These are phyloP conservation scores for Luffa aegyptiaca DNA, from an alignment of 306 rosid genomes.

Conservation along the genomic window DNA sequence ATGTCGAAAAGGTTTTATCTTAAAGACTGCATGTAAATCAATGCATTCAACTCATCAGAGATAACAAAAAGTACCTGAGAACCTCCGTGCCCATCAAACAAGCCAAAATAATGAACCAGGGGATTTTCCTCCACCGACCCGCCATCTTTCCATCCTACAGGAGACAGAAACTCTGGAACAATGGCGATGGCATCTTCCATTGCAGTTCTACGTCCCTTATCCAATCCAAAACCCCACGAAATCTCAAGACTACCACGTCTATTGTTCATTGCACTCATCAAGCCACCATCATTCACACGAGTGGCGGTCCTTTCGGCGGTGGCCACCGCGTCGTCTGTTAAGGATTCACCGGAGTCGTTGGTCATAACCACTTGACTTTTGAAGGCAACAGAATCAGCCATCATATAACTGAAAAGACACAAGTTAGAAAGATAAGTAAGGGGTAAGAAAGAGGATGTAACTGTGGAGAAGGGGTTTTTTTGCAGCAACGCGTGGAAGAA, in stretches of 20 bases:
- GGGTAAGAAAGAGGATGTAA: neutral
- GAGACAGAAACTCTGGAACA: neutral
- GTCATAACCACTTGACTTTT: neutral
- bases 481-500: conserved; percentile 9
- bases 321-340: neutral
- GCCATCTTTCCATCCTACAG: neutral
- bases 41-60: neutral
- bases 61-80: neutral
- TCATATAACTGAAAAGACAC: neutral
- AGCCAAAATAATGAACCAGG: neutral
- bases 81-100: neutral
- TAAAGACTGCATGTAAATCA: neutral
- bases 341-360: neutral
- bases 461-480: neutral
- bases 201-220: neutral
- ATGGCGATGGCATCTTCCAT: neutral
- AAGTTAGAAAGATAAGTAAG: neutral
- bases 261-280: neutral
- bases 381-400: neutral
- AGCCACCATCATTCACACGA: neutral
- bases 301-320: neutral
- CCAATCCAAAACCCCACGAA: neutral
- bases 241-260: neutral
- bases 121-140: neutral
- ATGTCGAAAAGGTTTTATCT: neutral